These are phyloP conservation scores for Aureobasidium melanogenum DNA, from an alignment of 2,329 filamentous ascomycete species.

Conservation along the genomic window DNA sequence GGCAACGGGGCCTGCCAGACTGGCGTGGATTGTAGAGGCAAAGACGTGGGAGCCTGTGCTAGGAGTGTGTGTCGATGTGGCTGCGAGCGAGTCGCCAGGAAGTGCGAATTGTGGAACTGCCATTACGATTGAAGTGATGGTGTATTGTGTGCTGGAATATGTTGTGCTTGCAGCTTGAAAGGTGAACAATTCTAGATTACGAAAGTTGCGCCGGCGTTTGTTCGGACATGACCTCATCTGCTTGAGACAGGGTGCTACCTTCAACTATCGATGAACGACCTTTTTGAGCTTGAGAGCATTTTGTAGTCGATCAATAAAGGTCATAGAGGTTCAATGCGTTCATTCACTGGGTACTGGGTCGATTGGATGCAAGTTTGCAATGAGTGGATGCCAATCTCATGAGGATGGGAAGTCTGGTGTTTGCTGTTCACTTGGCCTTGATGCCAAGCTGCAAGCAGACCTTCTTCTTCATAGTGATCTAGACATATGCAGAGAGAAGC, in stretches of 20 bases:
- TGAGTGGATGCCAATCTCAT: too few relatives aligned
- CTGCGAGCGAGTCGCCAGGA: constrained; percentile 73
- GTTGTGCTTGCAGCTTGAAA: background rate
- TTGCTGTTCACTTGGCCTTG: too few relatives aligned
- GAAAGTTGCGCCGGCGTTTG: constrained; percentile 5
- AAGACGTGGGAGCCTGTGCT: constrained; percentile 81
- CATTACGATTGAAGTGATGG: background rate
- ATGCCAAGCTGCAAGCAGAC: too few relatives aligned
- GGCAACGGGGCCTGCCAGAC: constrained; percentile 59
- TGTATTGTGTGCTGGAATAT: background rate
- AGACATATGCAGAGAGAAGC: too few relatives aligned
- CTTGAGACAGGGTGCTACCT: background rate
- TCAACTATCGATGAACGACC: background rate
- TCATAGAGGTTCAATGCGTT: background rate
- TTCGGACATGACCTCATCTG: background rate
- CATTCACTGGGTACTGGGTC: too few relatives aligned
- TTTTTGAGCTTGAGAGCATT: background rate
- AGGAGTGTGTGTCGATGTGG: constrained; percentile 55
- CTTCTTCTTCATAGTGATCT: background rate
- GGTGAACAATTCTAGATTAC: background rate
- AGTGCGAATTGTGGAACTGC: constrained; percentile 46
- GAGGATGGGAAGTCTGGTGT: too few relatives aligned
- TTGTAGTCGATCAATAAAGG: too few relatives aligned
- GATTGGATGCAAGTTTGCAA: too few relatives aligned
- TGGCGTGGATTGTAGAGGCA: constrained; percentile 66